These are phyloP conservation scores for Penicillium flavigenum DNA, from an alignment of 495 filamentous ascomycete genomes.

Conservation along the genomic window DNA sequence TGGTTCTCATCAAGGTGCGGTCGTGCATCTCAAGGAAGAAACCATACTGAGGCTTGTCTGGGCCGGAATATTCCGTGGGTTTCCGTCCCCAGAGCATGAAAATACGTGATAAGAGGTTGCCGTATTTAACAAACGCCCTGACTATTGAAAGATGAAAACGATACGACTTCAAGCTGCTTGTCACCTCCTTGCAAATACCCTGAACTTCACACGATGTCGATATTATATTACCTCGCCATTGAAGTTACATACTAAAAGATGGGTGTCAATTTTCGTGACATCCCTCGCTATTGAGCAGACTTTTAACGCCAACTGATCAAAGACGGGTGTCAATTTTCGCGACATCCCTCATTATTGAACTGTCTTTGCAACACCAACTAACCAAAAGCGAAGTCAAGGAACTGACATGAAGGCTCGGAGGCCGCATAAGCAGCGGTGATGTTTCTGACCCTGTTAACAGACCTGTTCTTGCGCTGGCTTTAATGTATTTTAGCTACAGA, in stretches of 20 bases:
- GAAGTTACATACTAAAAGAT: neutral
- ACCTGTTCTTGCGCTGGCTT: neutral
- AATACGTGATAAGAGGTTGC: neutral
- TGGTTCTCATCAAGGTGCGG: neutral
- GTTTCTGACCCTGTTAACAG: neutral
- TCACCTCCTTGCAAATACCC: neutral
- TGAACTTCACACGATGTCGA: neutral
- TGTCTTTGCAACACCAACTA: too few species aligned
- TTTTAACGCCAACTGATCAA: neutral
- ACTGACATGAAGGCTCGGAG: neutral
- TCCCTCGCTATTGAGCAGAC: too few species aligned
- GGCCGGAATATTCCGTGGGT: too few species aligned
- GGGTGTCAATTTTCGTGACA: neutral
- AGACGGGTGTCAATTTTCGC: neutral
- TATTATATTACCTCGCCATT: neutral
- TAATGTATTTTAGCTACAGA: neutral
- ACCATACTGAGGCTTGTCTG: neutral
- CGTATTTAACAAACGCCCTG: neutral
- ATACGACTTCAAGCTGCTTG: neutral
- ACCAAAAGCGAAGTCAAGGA: too few species aligned
- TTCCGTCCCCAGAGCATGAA: neutral
- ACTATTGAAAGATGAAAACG: neutral
- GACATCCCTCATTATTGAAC: neutral
- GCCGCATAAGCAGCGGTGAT: neutral
- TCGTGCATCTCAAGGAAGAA: neutral